Evolutionary conservation across 345 rosid genomes (phyloP), one percentile per base, ranked within the genome.

Genomic region (Eucalyptus curtisii): DNA sequence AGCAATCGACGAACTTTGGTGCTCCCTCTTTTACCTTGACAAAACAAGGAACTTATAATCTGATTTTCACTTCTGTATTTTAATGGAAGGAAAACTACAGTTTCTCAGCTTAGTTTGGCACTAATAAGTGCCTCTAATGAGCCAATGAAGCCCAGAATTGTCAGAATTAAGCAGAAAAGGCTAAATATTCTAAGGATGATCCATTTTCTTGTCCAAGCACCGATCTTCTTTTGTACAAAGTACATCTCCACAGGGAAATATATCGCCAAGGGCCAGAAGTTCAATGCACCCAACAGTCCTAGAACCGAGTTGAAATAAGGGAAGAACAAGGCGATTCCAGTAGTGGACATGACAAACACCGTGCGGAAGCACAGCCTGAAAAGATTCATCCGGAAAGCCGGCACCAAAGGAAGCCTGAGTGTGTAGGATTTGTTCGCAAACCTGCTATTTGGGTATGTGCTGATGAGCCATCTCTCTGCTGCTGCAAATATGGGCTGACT

Each of bases 291-390:
- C 42, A 96, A 55, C 31, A 94, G 90, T 87, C 97, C 99, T 17
- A 97, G 55, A 47, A 96, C 94, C 88, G 95, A 94, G 92, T 97
- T 96, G 95, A 97, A 96, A 92, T 94, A 97, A 16, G 98, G 98
- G 89, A 97, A 95, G 50, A 90, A 1, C 89, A 94, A 88, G 13
- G 97, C 93, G 30, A 95, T 91, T 14, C 76, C 92, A 4, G 95
- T 95, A n/a, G 95, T 93, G 3, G 94, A 90, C 5, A 91, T 87
- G 10, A 95, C 98, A 12, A 93, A 95, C 5, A 66, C 44, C 0
- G 94, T 93, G 88, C 98, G 87, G 87, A 93, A 94, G 86, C 92
- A 90, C 27, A 95, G 49, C 88, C 93, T 90, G 52, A 92, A 85
- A 42, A 87, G 53, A 79, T 92, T 93, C 48, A 92, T 45, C 42